Percentiles rank a stretch among this genome's conserved stretches.
Evolutionary conservation across 768 basidiomycete species (phyloP).

Genomic region (Pisolithus microcarpus): DNA sequence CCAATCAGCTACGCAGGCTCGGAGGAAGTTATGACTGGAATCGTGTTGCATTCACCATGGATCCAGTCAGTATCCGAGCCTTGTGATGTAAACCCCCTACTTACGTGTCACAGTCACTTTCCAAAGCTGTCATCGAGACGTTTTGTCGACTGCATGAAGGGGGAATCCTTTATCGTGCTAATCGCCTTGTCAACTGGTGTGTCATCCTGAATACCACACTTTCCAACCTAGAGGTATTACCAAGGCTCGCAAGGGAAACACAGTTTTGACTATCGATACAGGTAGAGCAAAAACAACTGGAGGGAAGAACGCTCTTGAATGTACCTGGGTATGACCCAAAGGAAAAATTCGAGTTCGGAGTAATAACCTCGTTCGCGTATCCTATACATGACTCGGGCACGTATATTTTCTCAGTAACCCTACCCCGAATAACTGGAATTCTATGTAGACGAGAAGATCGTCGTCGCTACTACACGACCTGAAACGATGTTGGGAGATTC

Average conservation of each 20-base stretch:
- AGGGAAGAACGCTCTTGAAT: constrained; percentile 75
- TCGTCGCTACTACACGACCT: constrained; percentile 95
- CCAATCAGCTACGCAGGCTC: constrained; percentile 77
- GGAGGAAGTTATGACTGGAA: constrained; percentile 96
- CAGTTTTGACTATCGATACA: constrained; percentile 18
- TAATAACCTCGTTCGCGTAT: constrained; percentile 94
- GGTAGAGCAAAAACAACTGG: constrained; percentile 90
- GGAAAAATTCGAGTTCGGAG: constrained; percentile 95
- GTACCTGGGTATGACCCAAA: constrained; percentile 95
- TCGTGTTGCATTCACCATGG: constrained; percentile 93
- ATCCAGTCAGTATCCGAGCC: constrained; percentile 46
- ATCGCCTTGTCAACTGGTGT: constrained; percentile 98
- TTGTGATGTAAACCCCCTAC: not conserved
- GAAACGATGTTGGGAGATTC: constrained; percentile 99
- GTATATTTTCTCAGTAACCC: constrained; percentile 7
- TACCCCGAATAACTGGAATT: not conserved
- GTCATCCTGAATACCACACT: constrained; percentile 91
- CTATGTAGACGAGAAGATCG: constrained; percentile 70
- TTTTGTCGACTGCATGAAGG: constrained; percentile 91
- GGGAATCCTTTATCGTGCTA: constrained; percentile 89
- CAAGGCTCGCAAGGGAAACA: not conserved
- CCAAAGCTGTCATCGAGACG: constrained; percentile 83
- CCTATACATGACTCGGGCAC: constrained; percentile 76
- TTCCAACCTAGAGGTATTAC: constrained; percentile 89
- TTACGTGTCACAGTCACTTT: constrained; percentile 44